Percentiles rank a stretch among this genome's conserved stretches.
Evolutionary conservation across 129 eudicot genomes (phyloP).

Genomic region (Sambucus nigra): DNA sequence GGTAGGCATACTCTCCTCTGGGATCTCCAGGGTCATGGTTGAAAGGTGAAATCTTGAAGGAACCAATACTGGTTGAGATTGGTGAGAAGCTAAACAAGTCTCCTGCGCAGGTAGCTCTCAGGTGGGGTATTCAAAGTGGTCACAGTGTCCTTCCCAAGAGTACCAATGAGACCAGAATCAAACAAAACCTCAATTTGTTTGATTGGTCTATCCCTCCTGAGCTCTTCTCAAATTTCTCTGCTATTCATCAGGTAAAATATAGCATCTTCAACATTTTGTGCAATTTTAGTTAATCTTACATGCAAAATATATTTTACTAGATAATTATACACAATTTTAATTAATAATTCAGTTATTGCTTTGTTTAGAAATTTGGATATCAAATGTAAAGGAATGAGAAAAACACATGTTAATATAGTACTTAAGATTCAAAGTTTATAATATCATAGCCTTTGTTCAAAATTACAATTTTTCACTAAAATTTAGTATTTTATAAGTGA

Average conservation of each 20-base stretch:
- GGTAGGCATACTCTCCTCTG: constrained; percentile 49
- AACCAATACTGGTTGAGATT: constrained; percentile 26
- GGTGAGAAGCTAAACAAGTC: constrained; percentile 43
- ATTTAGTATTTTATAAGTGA: no score
- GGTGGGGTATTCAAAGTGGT: constrained; percentile 60
- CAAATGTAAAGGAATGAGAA: no score
- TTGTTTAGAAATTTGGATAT: no score
- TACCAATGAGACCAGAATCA: constrained; percentile 35
- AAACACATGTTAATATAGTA: no score
- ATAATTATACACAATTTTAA: no score
- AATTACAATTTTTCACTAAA: no score
- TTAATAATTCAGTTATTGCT: no score
- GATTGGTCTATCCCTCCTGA: constrained; percentile 43
- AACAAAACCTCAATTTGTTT: constrained; percentile 30
- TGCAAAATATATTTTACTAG: no score
- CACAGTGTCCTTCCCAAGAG: constrained; percentile 54
- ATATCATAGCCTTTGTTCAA: no score
- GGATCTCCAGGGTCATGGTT: constrained; percentile 61
- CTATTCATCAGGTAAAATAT: constrained; percentile 41
- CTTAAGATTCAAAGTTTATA: no score
- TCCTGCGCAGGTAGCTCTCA: constrained; percentile 48
- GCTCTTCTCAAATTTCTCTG: constrained; percentile 29
- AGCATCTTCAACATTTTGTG: no score
- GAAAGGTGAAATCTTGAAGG: constrained; percentile 37
- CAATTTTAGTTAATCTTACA: no score